phyloP scores from a whole-genome alignment of 495 filamentous ascomycete species.

The Podospora comata region DNA sequence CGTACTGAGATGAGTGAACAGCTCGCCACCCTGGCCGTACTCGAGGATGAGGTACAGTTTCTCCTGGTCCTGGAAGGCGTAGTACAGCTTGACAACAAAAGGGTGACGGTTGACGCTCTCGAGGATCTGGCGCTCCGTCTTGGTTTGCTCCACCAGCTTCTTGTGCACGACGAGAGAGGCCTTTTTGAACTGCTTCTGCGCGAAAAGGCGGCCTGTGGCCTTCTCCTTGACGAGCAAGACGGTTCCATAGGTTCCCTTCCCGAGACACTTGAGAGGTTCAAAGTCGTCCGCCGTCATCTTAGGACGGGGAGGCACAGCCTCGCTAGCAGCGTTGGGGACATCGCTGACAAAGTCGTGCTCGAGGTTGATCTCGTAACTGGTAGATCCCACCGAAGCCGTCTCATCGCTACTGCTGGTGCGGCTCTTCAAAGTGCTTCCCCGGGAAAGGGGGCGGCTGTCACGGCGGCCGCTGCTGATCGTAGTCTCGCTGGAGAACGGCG shows the following conservation, averaged over 20 bases:
- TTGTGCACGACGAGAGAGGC: conserved; percentile 90
- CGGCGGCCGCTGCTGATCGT: conserved; percentile 22
- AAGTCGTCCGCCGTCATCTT: conserved; percentile 95
- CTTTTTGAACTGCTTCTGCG: conserved; percentile 98
- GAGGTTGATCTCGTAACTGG: conserved; percentile 83
- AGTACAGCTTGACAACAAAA: conserved; percentile 95
- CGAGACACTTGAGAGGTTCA: conserved; percentile 86
- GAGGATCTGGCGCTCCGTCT: conserved; percentile 89
- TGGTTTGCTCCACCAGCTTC: conserved; percentile 90
- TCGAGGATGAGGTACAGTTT: conserved; percentile 97
- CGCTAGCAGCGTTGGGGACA: conserved; percentile 47
- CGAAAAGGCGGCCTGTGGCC: conserved; percentile 82
- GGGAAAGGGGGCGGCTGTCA: conserved; percentile 18
- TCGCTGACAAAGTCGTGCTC: conserved; percentile 84
- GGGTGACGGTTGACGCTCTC: conserved; percentile 94
- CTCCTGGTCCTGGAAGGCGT: conserved; percentile 97
- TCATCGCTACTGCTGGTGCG: conserved; percentile 41
- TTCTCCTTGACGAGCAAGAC: conserved; percentile 88
- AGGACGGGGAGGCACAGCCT: conserved; percentile 43
- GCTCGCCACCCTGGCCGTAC: conserved; percentile 94
- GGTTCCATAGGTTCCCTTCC: conserved; percentile 93
- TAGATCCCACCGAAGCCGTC: conserved; percentile 37
- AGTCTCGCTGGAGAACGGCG: conserved; percentile 26
- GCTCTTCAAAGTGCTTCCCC: conserved; percentile 18
- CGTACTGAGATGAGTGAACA: conserved; percentile 84